Conservation (phyloP, 768 basidiomycete species). For the Rhodotorula paludigena region DNA sequence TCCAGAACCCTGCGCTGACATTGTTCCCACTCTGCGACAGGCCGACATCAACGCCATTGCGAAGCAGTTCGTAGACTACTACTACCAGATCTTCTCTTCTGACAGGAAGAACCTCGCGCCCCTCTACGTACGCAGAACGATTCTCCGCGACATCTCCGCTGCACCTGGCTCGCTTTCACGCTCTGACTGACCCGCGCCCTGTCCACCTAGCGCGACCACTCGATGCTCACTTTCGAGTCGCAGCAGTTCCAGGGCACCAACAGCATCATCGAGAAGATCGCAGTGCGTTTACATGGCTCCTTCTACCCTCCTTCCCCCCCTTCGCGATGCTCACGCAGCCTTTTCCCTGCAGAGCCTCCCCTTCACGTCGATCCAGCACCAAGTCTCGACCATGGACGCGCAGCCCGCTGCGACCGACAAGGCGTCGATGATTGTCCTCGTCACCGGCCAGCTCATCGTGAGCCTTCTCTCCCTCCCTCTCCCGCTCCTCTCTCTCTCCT, state of each 20-base stretch:
- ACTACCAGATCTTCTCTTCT: conserved; percentile 72
- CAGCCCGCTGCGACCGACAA: conserved; percentile 68
- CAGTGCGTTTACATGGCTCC: conserved; percentile 53
- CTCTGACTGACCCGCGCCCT: conserved; percentile 24
- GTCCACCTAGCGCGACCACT: conserved; percentile 61
- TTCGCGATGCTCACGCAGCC: not conserved
- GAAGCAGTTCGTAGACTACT: conserved; percentile 65
- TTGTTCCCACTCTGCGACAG: conserved; percentile 44
- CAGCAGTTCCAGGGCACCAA: conserved; percentile 55
- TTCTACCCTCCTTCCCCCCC: not conserved
- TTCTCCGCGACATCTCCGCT: conserved; percentile 46
- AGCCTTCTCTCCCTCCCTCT: conserved; percentile 41
- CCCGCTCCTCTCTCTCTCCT: not conserved
- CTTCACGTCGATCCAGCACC: conserved; percentile 75
- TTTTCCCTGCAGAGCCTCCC: conserved; percentile 60
- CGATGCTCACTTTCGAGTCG: conserved; percentile 83
- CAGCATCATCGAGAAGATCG: conserved; percentile 67
- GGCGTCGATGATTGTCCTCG: conserved; percentile 67
- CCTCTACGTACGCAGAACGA: conserved; percentile 72
- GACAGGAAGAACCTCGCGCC: conserved; percentile 56
- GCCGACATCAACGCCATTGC: conserved; percentile 71
- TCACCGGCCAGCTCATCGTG: conserved; percentile 79
- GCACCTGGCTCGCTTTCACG: conserved; percentile 21
- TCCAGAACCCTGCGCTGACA: too few relatives aligned
- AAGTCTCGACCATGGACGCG: conserved; percentile 73